These are phyloP conservation scores for Leccinellum luteum DNA, from an alignment of 768 basidiomycete genomes.

Conservation along the genomic window DNA sequence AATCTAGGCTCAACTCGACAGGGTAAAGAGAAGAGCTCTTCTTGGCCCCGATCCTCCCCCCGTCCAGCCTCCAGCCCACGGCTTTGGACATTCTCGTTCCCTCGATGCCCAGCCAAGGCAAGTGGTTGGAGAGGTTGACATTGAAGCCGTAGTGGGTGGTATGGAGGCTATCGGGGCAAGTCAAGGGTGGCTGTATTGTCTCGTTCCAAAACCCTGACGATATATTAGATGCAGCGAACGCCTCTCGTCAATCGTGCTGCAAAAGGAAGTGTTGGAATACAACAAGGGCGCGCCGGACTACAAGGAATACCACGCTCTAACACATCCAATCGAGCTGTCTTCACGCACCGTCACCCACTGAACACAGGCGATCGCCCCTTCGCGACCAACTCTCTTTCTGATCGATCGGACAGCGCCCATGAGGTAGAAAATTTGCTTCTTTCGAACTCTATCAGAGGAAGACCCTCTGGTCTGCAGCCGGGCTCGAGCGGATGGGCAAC, in stretches of 20 bases:
- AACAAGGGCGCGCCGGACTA: slow-evolving; percentile 32
- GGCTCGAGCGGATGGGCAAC: slow-evolving; percentile 39
- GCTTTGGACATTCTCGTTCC: slow-evolving; percentile 15
- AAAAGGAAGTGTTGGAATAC: slow-evolving; percentile 31
- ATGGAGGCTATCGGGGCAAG: slow-evolving; percentile 65
- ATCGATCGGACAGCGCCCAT: slow-evolving; percentile 63
- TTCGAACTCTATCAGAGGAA: slow-evolving; percentile 22
- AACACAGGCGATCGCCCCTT: slow-evolving; percentile 40
- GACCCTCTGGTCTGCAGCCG: slow-evolving; percentile 16
- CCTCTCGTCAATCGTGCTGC: slow-evolving; percentile 54
- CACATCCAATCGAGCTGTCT: slow-evolving; percentile 19
- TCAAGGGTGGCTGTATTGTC: neutral
- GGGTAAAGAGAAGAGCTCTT: slow-evolving; percentile 77
- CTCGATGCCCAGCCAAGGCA: slow-evolving; percentile 20
- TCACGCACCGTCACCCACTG: slow-evolving; percentile 44
- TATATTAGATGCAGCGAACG: slow-evolving; percentile 62
- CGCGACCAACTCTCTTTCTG: slow-evolving; percentile 46
- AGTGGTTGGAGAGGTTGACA: slow-evolving; percentile 34
- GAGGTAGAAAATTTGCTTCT: slow-evolving; percentile 71
- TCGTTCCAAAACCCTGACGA: slow-evolving; percentile 4
- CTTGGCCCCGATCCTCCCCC: slow-evolving; percentile 42
- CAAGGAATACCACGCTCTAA: slow-evolving; percentile 26
- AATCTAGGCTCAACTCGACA: slow-evolving; percentile 69
- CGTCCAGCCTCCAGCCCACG: slow-evolving; percentile 16
- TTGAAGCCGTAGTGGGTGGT: slow-evolving; percentile 57